These are phyloP conservation scores for Fagopyrum esculentum DNA, from an alignment of 148 eudicot species.

Conservation along the genomic window DNA sequence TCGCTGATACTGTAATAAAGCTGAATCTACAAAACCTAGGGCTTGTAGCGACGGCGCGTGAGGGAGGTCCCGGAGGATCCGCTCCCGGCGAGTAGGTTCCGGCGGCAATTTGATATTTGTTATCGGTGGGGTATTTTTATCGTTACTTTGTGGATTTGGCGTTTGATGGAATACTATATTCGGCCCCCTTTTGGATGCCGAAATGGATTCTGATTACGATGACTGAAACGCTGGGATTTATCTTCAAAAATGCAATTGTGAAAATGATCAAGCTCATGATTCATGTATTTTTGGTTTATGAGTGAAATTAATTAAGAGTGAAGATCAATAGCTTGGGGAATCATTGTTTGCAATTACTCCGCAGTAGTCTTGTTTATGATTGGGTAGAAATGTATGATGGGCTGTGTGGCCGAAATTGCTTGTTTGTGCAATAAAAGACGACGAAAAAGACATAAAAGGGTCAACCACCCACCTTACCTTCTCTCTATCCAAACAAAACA, in stretches of 20 bases:
- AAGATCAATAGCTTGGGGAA: not conserved
- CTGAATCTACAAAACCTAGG: constrained; percentile 73
- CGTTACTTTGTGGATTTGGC: not conserved
- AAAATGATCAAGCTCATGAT: not conserved
- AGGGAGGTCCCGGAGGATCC: not conserved
- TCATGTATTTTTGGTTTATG: not conserved
- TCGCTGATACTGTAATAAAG: constrained; percentile 87
- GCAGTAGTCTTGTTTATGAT: not conserved
- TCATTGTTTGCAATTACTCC: not conserved
- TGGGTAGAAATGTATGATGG: not conserved
- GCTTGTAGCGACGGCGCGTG: constrained; percentile 27
- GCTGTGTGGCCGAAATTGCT: constrained; percentile 1
- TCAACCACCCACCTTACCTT: not conserved
- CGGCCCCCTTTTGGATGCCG: not conserved
- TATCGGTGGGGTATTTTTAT: not conserved
- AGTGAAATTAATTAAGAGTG: not conserved
- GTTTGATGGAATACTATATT: not conserved
- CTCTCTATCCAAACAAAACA: too few relatives aligned
- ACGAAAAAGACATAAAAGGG: constrained; percentile 2
- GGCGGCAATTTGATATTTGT: not conserved
- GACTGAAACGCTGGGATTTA: not conserved
- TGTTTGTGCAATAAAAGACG: constrained; percentile 1
- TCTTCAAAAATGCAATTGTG: not conserved
- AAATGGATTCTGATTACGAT: not conserved
- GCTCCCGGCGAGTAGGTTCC: not conserved